Conservation (phyloP, 108 stramenopile genomes). For the Nitzschia palea region DNA sequence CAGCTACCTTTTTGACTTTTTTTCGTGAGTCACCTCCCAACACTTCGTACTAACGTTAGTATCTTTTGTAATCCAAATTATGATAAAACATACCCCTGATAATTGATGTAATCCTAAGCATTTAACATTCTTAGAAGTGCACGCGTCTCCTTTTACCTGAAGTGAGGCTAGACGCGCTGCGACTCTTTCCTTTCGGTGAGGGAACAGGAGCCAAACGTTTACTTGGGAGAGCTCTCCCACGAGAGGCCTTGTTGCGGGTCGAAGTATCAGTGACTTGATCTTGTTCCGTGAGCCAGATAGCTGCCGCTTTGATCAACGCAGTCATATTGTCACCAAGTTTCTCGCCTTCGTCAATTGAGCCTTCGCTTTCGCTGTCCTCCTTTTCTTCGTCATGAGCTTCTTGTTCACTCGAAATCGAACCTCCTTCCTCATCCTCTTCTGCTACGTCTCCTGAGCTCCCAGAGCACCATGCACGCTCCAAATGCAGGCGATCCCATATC, state of each 20-base stretch:
- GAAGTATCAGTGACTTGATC: slow-evolving; percentile 40
- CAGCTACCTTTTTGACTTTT: slow-evolving; percentile 2
- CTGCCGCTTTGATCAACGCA: slow-evolving; percentile 76
- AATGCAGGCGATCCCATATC: slow-evolving; percentile 78
- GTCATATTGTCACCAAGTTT: slow-evolving; percentile 54
- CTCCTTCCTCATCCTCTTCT: slow-evolving; percentile 29
- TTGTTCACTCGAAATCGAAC: slow-evolving; percentile 18
- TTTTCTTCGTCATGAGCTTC: slow-evolving; percentile 32
- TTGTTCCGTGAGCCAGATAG: slow-evolving; percentile 78
- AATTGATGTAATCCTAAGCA: too few relatives aligned
- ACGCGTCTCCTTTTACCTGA: slow-evolving; percentile 38
- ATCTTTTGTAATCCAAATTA: too few relatives aligned
- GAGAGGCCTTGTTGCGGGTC: slow-evolving; percentile 4
- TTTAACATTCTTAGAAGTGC: slow-evolving; percentile 38
- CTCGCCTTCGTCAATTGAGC: slow-evolving; percentile 36
- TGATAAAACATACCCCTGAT: too few relatives aligned
- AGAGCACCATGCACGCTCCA: slow-evolving; percentile 53
- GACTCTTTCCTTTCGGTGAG: slow-evolving; percentile 8
- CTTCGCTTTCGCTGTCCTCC: slow-evolving; percentile 30
- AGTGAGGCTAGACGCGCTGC: slow-evolving; percentile 26
- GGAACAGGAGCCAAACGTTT: slow-evolving; percentile 15
- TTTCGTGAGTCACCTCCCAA: too few relatives aligned
- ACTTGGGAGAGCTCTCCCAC: slow-evolving; percentile 29
- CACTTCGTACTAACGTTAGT: too few relatives aligned
- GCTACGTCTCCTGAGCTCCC: slow-evolving; percentile 22